Evolutionary conservation across 768 basidiomycete species (phyloP).

Genomic region (Tricholoma hemisulphureum): DNA sequence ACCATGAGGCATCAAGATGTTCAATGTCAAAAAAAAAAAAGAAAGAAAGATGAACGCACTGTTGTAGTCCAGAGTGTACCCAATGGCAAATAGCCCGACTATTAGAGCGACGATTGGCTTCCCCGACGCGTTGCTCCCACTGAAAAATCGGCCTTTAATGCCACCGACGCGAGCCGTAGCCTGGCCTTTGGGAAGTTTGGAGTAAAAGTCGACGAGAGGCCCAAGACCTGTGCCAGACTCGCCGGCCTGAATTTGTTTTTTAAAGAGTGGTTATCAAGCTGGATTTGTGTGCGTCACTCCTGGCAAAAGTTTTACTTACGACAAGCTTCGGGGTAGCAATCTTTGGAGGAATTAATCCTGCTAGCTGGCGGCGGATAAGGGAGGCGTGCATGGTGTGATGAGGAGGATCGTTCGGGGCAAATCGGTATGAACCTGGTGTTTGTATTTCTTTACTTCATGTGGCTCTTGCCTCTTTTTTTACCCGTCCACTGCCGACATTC

Average conservation of each 20-base stretch:
- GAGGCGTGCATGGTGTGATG: conserved; percentile 70
- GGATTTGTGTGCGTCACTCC: background rate
- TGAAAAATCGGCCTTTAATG: conserved; percentile 80
- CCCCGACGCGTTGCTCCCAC: conserved; percentile 81
- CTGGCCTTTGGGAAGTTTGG: conserved; percentile 90
- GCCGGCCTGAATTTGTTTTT: conserved; percentile 54
- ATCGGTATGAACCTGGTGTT: conserved; percentile 15
- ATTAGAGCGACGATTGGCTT: conserved; percentile 64
- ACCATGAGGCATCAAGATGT: conserved; percentile 11
- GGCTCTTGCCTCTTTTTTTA: too few species aligned
- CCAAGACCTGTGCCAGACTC: conserved; percentile 78
- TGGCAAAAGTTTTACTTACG: conserved; percentile 43
- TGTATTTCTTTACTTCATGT: conserved; percentile 11
- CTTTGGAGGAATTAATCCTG: conserved; percentile 88
- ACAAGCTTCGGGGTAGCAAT: conserved; percentile 89
- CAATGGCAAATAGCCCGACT: conserved; percentile 66
- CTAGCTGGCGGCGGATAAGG: conserved; percentile 81
- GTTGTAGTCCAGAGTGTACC: conserved; percentile 88
- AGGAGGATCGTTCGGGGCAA: conserved; percentile 20
- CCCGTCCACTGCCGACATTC: too few species aligned
- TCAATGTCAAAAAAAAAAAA: conserved; percentile 10
- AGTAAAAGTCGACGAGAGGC: conserved; percentile 93
- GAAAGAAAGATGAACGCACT: conserved; percentile 52
- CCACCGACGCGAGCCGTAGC: conserved; percentile 61
- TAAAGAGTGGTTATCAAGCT: conserved; percentile 6